Conservation (phyloP, 192 early-diverging fungal species). For the Chytriomyces hyalinus region DNA sequence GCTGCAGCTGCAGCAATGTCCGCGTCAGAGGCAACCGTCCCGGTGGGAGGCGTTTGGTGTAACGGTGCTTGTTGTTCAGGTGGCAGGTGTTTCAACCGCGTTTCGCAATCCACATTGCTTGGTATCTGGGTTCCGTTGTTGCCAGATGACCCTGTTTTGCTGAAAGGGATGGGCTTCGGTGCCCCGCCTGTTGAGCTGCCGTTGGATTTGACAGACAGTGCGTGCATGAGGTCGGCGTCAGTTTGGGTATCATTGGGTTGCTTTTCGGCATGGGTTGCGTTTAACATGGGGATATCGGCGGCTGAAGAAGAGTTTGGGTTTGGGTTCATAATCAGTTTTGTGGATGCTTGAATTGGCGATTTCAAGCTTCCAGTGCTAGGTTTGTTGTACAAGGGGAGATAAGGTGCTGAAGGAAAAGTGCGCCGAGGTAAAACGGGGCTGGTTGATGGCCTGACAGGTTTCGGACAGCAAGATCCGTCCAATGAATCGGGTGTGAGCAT, state of each 20-base stretch:
- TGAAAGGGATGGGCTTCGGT: neutral
- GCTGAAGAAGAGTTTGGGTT: conserved; percentile 36
- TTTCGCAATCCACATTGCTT: neutral
- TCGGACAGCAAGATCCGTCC: neutral
- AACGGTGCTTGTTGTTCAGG: conserved; percentile 30
- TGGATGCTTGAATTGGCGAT: conserved; percentile 5
- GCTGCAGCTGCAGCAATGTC: conserved; percentile 31
- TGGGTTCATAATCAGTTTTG: conserved; percentile 30
- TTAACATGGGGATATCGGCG: conserved; percentile 20
- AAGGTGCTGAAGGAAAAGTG: conserved; percentile 32
- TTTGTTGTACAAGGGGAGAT: conserved; percentile 24
- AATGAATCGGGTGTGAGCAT: neutral
- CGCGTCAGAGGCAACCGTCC: conserved; percentile 14
- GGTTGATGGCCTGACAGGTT: neutral
- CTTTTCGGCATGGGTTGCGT: neutral
- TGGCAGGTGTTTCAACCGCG: neutral
- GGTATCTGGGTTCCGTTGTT: neutral
- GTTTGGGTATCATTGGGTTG: neutral
- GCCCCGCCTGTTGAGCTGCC: neutral
- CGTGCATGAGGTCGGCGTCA: neutral
- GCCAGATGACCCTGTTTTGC: neutral
- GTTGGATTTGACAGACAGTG: neutral
- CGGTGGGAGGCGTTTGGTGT: conserved; percentile 18
- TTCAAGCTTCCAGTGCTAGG: neutral
- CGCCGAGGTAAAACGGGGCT: conserved; percentile 11